Percentiles rank a stretch among this genome's conserved stretches.
phyloP scores from a whole-genome alignment of 768 basidiomycete species.

The Lactifluus echinatus region DNA sequence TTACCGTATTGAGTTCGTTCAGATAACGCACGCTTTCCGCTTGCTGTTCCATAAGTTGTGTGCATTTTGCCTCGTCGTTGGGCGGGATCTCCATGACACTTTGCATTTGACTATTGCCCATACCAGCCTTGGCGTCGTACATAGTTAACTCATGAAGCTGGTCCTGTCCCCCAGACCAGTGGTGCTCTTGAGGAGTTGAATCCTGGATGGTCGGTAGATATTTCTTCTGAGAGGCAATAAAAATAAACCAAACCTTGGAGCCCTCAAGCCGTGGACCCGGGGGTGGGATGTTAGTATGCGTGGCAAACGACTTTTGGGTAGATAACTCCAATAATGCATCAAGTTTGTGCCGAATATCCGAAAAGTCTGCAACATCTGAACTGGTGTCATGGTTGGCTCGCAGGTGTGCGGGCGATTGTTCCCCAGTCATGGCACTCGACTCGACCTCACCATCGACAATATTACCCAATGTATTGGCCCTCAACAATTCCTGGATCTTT shows the following conservation, averaged over 20 bases:
- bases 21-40: slow-evolving; percentile 69
- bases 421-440: background rate
- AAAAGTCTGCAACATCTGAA: slow-evolving; percentile 20
- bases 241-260: background rate
- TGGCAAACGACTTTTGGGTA: slow-evolving; percentile 11
- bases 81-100: slow-evolving; percentile 42
- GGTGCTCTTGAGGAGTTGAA: background rate
- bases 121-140: background rate
- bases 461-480: slow-evolving; percentile 31
- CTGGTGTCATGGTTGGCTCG: slow-evolving; percentile 9
- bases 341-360: slow-evolving; percentile 31
- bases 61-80: slow-evolving; percentile 40
- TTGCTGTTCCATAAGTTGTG: slow-evolving; percentile 51
- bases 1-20: slow-evolving; percentile 63
- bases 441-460: slow-evolving; percentile 18
- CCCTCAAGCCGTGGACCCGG: background rate
- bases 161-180: background rate
- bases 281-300: background rate
- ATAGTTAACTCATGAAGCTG: background rate
- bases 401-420: slow-evolving; percentile 22
- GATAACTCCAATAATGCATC: slow-evolving; percentile 28
- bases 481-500: slow-evolving; percentile 34
- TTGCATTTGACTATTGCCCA: slow-evolving; percentile 28
- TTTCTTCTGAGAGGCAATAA: background rate
- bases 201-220: background rate